Base-by-base conservation (phyloP, 768 basidiomycete species). In the Boletus barrowsii region DNA sequence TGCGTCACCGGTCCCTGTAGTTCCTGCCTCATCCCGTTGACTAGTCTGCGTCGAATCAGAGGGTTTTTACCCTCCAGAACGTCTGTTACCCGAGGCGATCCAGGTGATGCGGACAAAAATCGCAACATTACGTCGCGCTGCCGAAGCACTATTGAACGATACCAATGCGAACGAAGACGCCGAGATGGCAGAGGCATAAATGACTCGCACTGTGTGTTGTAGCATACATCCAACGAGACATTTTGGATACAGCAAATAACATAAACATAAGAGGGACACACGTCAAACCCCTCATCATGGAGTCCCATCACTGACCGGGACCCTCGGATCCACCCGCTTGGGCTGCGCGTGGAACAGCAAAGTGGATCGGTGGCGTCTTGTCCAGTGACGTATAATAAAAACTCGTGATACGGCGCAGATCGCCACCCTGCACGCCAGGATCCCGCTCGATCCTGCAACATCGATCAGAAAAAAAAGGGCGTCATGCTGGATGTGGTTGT, bases 41-140 rank as follows among this genome's bases (percentile, higher is more conserved):
- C 91, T 22, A 70, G 95, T 92, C 76, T 90, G 83, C 56, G 79
- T 98, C 37, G 95, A 98, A 70, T 93, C 93, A 0, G 90, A 94
- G 64, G 88, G 95, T 5, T 83, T 90, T 13, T 97, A 97, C 66
- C 72, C 81, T 4, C 94, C 96, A 0, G 83, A 95, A 71, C 80
- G 89, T 32, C 75, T 98, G 11, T 73, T 96, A 14, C 84, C 83
- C 0, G 93, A 94, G 64, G 79, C 93, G 0, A 80, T 94, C 58
- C 75, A 78, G 26, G 86, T 97, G 42, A 86, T 98, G 83, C 78
- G 93, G 42, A 78, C 77, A 36, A 98, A 98, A 68, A 81, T 97
- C 17, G 71, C 75, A 4, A 73, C 72, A 5, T 76, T 91, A 17
- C 76, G 79, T 40, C 70, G 72, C 14, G 87, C 86, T 0, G 85